Percentiles rank a stretch among this genome's conserved stretches.
These are phyloP conservation scores for Collybiopsis confluens DNA, from an alignment of 768 basidiomycete genomes.

Conservation along the genomic window DNA sequence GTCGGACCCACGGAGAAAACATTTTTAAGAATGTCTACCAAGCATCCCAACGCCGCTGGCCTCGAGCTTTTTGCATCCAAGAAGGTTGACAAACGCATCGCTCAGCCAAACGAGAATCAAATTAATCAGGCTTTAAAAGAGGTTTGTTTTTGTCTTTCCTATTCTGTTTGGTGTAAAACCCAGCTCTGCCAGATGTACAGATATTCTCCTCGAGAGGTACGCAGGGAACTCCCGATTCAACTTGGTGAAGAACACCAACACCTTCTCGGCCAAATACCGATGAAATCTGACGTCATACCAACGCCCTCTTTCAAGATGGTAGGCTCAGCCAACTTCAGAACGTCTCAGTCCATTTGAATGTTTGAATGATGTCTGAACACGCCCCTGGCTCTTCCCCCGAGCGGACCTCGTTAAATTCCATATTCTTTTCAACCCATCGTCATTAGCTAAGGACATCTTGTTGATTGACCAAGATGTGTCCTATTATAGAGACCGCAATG, in stretches of 20 bases:
- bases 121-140: conserved; percentile 40
- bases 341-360: conserved; percentile 41
- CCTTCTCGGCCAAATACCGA: no score
- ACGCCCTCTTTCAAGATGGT: conserved; percentile 42
- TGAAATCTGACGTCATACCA: no score
- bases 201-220: conserved; percentile 32
- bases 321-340: conserved; percentile 34
- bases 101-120: conserved; percentile 29
- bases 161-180: background rate
- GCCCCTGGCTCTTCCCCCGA: conserved; percentile 33
- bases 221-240: no score
- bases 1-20: background rate
- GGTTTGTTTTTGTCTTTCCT: conserved; percentile 14
- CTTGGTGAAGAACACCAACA: no score
- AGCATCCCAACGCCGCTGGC: conserved; percentile 31
- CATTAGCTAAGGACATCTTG: conserved; percentile 30
- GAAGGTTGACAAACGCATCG: conserved; percentile 29
- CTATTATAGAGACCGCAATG: conserved; percentile 34
- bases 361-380: conserved; percentile 25
- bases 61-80: conserved; percentile 33
- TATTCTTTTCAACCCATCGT: conserved; percentile 34
- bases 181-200: conserved; percentile 27
- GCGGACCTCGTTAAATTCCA: conserved; percentile 40
- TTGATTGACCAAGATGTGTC: conserved; percentile 46
- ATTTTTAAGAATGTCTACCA: background rate